These are phyloP conservation scores for Rhizopus delemar DNA, from an alignment of 371 early-diverging fungal genomes.

Conservation along the genomic window DNA sequence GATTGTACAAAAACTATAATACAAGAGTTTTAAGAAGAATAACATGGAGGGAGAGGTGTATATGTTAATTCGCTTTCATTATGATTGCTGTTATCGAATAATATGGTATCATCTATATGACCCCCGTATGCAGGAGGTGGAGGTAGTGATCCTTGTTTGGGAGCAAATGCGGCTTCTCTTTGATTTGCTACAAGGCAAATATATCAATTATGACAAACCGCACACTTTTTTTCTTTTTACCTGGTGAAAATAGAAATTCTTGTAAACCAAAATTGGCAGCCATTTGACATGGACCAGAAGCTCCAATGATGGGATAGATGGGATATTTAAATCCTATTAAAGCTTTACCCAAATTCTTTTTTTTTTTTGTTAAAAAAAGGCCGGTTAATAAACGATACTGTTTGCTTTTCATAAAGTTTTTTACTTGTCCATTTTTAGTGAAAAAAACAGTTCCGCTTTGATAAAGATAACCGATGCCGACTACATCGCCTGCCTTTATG, in stretches of 20 bases:
- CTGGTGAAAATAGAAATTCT: conserved; percentile 27
- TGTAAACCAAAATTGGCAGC: conserved; percentile 59
- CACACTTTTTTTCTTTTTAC: conserved; percentile 1
- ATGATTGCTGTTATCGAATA: conserved; percentile 29
- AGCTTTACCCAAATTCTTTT: conserved; percentile 50
- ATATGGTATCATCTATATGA: conserved; percentile 43
- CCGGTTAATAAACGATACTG: neutral
- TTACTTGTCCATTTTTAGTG: conserved; percentile 66
- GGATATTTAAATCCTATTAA: conserved; percentile 52
- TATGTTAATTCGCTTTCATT: conserved; percentile 8
- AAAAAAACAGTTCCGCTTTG: conserved; percentile 70
- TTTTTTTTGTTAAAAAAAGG: neutral
- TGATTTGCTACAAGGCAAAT: conserved; percentile 64
- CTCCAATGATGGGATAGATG: conserved; percentile 55
- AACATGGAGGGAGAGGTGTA: neutral
- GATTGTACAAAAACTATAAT: neutral
- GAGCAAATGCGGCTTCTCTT: conserved; percentile 71
- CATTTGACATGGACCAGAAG: conserved; percentile 54
- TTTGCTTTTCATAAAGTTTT: neutral
- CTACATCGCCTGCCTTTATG: conserved; percentile 68
- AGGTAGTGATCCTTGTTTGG: conserved; percentile 54
- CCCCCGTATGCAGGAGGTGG: conserved; percentile 63
- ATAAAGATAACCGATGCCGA: conserved; percentile 70
- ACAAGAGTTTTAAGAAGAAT: neutral
- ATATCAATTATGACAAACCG: neutral